Base-by-base conservation (phyloP, 2,329 filamentous ascomycete species). In the Colletotrichum tropicale region DNA sequence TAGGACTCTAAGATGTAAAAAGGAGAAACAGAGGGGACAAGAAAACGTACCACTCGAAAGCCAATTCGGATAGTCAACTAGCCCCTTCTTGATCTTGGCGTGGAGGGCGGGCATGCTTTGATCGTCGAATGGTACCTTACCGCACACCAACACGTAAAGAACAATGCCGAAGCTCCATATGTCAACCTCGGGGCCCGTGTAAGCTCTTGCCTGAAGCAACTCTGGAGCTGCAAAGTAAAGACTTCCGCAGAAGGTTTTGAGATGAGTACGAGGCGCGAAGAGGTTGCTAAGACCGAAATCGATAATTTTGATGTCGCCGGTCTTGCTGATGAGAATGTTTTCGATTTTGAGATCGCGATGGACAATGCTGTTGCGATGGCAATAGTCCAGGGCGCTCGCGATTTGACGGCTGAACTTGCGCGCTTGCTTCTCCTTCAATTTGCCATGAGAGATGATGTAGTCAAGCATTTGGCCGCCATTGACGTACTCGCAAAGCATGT, bases 121-220 rank as follows among this genome's bases (percentile, higher is more conserved):
- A 82, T 99, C 97, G 83, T 99, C 97, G 81, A 99, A 99, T 0
- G 97, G 97, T 5, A 99, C 97, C 85, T 98, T 98, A 68, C 97
- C 97, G 82, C 97, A 98, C 6, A 98, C 97, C 77, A 99, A 86
- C 74, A 99, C 97, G 81, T 98, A 99, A 16, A 99, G 90, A 15
- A 99, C 97, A 80, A 99, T 98, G 26, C 97, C 97, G 85, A 98
- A 98, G 86, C 97, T 98, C 97, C 97, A 99, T 2, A 98, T 92
- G 82, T 99, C 97, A 32, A 99, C 97, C 83, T 99, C 97, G 1
- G 97, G 97, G 0, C 97, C 97, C 2, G 95, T 98, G 82, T 99
- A 99, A 74, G 96, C 95, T 81, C 95, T 94, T 43, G 97, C 97
- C 83, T 98, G 96, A 64, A 99, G 89, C 66, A 99, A 88, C 83